phyloP scores from a whole-genome alignment of 2,329 filamentous ascomycete species.

The Colletotrichum shisoi region DNA sequence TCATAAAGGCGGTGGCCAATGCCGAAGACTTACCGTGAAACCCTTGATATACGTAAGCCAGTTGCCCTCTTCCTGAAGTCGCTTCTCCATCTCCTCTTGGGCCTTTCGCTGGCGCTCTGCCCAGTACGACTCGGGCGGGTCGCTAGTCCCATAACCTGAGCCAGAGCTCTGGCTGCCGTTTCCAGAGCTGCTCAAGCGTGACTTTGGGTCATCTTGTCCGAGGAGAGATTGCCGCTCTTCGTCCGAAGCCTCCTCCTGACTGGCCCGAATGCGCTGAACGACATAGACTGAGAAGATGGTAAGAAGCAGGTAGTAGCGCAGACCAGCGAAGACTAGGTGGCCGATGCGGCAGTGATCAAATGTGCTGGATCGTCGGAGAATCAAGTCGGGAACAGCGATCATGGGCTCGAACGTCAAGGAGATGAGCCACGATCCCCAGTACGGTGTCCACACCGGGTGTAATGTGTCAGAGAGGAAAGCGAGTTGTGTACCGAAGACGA shows the following conservation, averaged over 20 bases:
- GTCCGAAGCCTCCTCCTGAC: slow-evolving; percentile 51
- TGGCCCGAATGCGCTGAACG: slow-evolving; percentile 33
- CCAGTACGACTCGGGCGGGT: slow-evolving; percentile 62
- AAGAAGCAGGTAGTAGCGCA: slow-evolving; percentile 36
- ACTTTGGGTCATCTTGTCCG: slow-evolving; percentile 42
- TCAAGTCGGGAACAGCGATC: slow-evolving; percentile 49
- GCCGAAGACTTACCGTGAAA: slow-evolving; percentile 61
- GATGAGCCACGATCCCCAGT: slow-evolving; percentile 68
- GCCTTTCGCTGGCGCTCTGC: slow-evolving; percentile 61
- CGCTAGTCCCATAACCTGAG: slow-evolving; percentile 55
- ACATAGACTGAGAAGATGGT: slow-evolving; percentile 34
- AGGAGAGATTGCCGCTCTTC: slow-evolving; percentile 68
- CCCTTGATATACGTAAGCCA: slow-evolving; percentile 80
- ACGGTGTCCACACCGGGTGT: slow-evolving; percentile 67
- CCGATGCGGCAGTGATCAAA: slow-evolving; percentile 35
- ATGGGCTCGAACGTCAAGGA: slow-evolving; percentile 64
- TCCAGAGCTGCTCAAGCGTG: slow-evolving; percentile 42
- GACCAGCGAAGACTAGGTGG: slow-evolving; percentile 32
- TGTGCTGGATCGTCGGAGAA: slow-evolving; percentile 44
- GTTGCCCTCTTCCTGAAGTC: slow-evolving; percentile 75
- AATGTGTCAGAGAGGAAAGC: slow-evolving; percentile 61
- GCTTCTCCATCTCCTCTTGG: slow-evolving; percentile 69
- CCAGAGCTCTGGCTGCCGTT: slow-evolving; percentile 41
- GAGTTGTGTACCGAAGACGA: slow-evolving; percentile 70
- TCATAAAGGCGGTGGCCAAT: slow-evolving; percentile 13